These are phyloP conservation scores for Rhodocollybia butyracea DNA, from an alignment of 768 basidiomycete genomes.

Conservation along the genomic window DNA sequence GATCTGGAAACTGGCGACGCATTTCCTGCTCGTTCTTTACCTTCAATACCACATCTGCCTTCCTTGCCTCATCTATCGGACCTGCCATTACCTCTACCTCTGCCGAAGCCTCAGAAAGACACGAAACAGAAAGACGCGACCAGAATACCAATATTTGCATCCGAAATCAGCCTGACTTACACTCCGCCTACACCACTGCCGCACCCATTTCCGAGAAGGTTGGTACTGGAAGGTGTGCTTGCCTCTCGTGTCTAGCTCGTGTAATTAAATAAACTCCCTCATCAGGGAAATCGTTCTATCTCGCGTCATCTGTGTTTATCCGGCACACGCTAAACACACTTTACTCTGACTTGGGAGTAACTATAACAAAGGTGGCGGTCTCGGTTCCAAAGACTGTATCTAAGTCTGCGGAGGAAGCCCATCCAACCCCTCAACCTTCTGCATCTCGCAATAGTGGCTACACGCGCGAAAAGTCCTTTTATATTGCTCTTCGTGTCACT, in stretches of 20 bases:
- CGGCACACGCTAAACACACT: slow-evolving; percentile 5
- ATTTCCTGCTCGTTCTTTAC: neutral
- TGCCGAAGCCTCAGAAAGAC: neutral
- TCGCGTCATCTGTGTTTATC: neutral
- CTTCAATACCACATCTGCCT: neutral
- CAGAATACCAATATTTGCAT: neutral
- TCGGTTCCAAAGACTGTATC: neutral
- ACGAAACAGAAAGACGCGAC: neutral
- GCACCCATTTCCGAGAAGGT: slow-evolving; percentile 1
- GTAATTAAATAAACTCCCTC: neutral
- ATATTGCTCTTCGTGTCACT: neutral
- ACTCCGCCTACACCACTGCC: slow-evolving; percentile 4
- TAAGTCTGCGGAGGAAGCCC: neutral
- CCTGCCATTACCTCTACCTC: neutral
- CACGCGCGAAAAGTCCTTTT: slow-evolving; percentile 1
- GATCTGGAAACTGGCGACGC: slow-evolving; percentile 4
- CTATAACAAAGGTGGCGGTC: neutral
- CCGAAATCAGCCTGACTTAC: neutral
- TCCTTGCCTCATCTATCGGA: neutral
- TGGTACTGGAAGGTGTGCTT: neutral
- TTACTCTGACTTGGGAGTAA: neutral
- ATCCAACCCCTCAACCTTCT: neutral
- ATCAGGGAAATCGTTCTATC: slow-evolving; percentile 1
- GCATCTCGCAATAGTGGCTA: too few species aligned
- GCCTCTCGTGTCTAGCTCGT: neutral